Evolutionary conservation across 2,329 filamentous ascomycete species (phyloP).

Genomic region (Fusarium acutatum): DNA sequence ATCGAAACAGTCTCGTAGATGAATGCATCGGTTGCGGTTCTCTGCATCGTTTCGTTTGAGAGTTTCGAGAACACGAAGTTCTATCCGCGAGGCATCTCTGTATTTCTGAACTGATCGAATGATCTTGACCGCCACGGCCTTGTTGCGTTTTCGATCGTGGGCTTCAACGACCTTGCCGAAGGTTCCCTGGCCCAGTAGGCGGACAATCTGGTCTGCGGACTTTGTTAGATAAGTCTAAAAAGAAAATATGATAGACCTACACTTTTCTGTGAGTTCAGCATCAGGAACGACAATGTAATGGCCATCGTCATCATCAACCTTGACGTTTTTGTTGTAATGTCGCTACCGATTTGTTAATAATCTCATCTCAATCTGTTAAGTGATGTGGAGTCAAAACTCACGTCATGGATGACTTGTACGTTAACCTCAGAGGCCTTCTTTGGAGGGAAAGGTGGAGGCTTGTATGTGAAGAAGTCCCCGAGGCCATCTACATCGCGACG

Average conservation of each 20-base stretch:
- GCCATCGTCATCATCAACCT: constrained; percentile 95
- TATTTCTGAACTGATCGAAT: constrained; percentile 99
- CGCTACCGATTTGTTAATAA: constrained; percentile 37
- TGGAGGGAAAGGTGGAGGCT: constrained; percentile 85
- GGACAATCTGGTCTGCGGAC: constrained; percentile 80
- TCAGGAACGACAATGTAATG: constrained; percentile 95
- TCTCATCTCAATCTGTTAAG: not conserved
- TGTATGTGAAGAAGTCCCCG: constrained; percentile 79
- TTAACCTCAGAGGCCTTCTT: constrained; percentile 87
- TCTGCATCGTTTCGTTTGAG: constrained; percentile 89
- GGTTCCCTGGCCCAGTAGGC: constrained; percentile 92
- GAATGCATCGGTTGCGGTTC: constrained; percentile 96
- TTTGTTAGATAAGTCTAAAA: constrained; percentile 29
- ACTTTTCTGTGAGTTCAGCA: constrained; percentile 85
- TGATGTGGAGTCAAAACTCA: constrained; percentile 52
- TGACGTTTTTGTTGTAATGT: constrained; percentile 65
- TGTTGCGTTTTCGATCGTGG: constrained; percentile 78
- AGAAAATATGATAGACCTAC: constrained; percentile 63
- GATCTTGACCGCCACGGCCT: constrained; percentile 92
- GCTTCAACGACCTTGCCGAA: constrained; percentile 99
- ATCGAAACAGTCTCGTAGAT: constrained; percentile 95
- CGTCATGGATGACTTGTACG: constrained; percentile 69
- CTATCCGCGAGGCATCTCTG: constrained; percentile 93
- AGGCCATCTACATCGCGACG: constrained; percentile 76
- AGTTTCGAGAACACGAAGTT: constrained; percentile 90